These are phyloP conservation scores for Flaveria trinervia DNA, from an alignment of 129 eudicot species.

Conservation along the genomic window DNA sequence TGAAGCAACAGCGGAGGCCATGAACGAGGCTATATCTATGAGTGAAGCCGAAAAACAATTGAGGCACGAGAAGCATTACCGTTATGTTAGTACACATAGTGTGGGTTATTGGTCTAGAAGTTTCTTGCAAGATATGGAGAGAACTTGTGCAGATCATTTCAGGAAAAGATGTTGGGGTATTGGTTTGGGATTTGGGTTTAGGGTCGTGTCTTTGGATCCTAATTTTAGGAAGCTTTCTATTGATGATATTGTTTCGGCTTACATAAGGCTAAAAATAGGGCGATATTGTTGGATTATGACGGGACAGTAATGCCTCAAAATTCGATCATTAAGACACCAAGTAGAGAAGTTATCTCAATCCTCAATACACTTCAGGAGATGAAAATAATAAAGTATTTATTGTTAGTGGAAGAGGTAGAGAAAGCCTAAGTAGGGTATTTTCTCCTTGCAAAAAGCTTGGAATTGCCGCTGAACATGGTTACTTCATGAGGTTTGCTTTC, in stretches of 20 bases:
- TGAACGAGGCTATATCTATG: conserved; percentile 86
- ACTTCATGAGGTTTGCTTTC: conserved; percentile 68
- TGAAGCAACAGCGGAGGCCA: conserved; percentile 83
- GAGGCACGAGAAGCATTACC: conserved; percentile 87
- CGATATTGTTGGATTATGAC: conserved; percentile 88
- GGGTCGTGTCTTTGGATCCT: conserved; percentile 86
- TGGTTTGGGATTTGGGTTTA: conserved; percentile 83
- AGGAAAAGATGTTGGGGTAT: conserved; percentile 84
- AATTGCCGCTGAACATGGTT: conserved; percentile 97
- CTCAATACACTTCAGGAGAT: conserved; percentile 66
- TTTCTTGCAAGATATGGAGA: conserved; percentile 87
- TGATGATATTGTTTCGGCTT: conserved; percentile 72
- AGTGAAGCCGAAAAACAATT: conserved; percentile 67
- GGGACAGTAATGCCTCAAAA: conserved; percentile 92
- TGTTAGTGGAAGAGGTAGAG: conserved; percentile 92
- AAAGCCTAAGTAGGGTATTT: conserved; percentile 65
- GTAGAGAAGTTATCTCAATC: conserved; percentile 63
- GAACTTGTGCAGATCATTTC: conserved; percentile 84
- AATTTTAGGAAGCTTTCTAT: conserved; percentile 79
- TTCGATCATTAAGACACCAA: conserved; percentile 68
- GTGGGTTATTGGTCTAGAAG: conserved; percentile 90
- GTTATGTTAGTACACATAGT: conserved; percentile 78
- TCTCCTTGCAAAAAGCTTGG: conserved; percentile 81
- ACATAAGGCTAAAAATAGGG: conserved; percentile 61
- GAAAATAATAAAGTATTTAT: conserved; percentile 69